These are phyloP conservation scores for Exophiala sideris DNA, from an alignment of 2,329 filamentous ascomycete genomes.

Conservation along the genomic window DNA sequence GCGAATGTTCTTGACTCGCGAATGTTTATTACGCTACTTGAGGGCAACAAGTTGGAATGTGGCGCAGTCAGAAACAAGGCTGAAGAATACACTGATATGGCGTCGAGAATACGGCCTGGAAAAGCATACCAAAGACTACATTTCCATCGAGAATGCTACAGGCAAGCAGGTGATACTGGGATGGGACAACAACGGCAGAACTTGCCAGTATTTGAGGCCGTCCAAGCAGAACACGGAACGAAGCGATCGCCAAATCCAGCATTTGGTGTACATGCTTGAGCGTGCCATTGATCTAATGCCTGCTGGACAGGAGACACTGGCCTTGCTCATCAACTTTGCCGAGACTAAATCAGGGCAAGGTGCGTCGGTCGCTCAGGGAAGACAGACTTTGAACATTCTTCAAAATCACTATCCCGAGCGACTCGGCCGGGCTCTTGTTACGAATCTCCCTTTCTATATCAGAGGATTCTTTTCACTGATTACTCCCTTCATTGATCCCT, in stretches of 20 bases:
- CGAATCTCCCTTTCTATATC: conserved; percentile 90
- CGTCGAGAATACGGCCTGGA: conserved; percentile 84
- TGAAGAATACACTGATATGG: conserved; percentile 80
- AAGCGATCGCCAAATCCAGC: conserved; percentile 82
- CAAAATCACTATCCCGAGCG: conserved; percentile 96
- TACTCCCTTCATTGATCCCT: conserved; percentile 91
- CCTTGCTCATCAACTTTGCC: conserved; percentile 89
- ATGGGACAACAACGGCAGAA: conserved; percentile 79
- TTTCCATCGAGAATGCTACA: conserved; percentile 90
- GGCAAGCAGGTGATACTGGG: conserved; percentile 91
- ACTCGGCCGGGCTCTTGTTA: conserved; percentile 81
- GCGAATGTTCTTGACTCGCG: conserved; percentile 83
- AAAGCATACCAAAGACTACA: conserved; percentile 72
- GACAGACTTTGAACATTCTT: conserved; percentile 83
- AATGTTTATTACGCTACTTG: conserved; percentile 89
- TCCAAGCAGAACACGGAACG: conserved; percentile 88
- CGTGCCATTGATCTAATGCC: conserved; percentile 83
- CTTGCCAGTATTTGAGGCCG: conserved; percentile 86
- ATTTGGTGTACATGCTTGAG: conserved; percentile 95
- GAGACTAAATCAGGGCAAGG: conserved; percentile 71
- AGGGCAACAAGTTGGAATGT: conserved; percentile 89
- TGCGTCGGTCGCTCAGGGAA: conserved; percentile 71
- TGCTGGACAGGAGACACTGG: conserved; percentile 78
- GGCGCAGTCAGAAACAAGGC: conserved; percentile 70
- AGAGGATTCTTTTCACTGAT: conserved; percentile 95